Conservation (phyloP, 495 filamentous ascomycete species). For the Penicillium arizonense region DNA sequence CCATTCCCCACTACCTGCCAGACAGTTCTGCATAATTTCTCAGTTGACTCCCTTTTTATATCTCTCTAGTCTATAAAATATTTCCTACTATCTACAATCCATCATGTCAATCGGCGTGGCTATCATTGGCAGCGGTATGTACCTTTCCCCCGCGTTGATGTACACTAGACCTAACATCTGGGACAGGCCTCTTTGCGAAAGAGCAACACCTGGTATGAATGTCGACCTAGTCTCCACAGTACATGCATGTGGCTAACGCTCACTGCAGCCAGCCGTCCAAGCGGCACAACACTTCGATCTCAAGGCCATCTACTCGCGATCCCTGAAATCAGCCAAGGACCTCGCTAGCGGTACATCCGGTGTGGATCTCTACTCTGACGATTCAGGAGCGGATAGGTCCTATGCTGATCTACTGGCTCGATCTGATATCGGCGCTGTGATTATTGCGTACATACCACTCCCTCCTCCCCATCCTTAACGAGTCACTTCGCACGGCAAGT, state of each 20-base stretch:
- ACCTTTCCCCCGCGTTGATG: slow-evolving; percentile 31
- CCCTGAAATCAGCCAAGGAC: slow-evolving; percentile 48
- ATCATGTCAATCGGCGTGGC: slow-evolving; percentile 55
- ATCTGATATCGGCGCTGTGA: slow-evolving; percentile 64
- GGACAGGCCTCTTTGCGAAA: slow-evolving; percentile 47
- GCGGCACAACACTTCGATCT: slow-evolving; percentile 43
- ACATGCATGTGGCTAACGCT: neutral
- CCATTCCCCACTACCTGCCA: too few species aligned
- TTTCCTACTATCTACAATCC: neutral
- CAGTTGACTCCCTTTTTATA: neutral
- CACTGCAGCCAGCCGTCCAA: slow-evolving; percentile 50
- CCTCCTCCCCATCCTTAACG: neutral
- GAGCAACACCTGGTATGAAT: slow-evolving; percentile 43
- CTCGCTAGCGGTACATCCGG: slow-evolving; percentile 31
- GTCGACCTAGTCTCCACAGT: neutral
- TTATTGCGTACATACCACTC: slow-evolving; percentile 55
- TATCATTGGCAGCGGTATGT: slow-evolving; percentile 64
- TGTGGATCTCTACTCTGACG: slow-evolving; percentile 61
- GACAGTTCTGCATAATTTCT: too few species aligned
- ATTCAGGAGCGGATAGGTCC: slow-evolving; percentile 48
- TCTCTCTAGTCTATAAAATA: neutral
- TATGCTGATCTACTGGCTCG: slow-evolving; percentile 64
- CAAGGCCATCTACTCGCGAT: slow-evolving; percentile 65
- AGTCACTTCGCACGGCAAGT: neutral
- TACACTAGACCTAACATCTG: slow-evolving; percentile 6